Conservation (phyloP, 495 filamentous ascomycete species). For the Tuber melanosporum region DNA sequence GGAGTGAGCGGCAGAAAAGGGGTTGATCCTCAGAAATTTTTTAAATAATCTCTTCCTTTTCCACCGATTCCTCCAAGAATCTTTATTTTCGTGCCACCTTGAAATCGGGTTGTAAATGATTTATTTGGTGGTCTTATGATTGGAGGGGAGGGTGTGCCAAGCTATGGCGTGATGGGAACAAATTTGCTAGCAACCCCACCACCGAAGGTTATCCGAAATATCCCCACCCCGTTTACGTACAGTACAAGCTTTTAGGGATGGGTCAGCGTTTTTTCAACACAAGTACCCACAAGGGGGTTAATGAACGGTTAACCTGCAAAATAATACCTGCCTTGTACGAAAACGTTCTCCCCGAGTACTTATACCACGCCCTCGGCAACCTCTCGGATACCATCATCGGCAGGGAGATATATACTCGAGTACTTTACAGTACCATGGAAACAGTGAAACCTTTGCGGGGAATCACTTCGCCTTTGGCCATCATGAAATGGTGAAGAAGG, state of each 20-base stretch:
- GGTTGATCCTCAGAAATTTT: slow-evolving; percentile 12
- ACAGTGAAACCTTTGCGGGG: no score
- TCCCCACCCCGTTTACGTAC: neutral
- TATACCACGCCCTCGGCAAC: no score
- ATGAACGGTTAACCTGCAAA: no score
- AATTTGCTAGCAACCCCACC: slow-evolving; percentile 19
- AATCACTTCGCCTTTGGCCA: no score
- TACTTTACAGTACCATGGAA: no score
- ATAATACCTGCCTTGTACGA: no score
- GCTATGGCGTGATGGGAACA: slow-evolving; percentile 36
- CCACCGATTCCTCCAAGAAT: neutral
- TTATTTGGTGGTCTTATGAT: slow-evolving; percentile 25
- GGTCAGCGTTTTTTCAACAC: no score
- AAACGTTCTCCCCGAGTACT: no score
- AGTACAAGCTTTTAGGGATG: slow-evolving; percentile 3
- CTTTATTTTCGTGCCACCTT: slow-evolving; percentile 25
- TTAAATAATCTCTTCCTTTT: neutral
- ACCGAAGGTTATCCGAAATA: neutral
- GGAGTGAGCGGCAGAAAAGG: slow-evolving; percentile 18
- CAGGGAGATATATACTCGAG: no score
- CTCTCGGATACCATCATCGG: no score
- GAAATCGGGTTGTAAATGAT: slow-evolving; percentile 19
- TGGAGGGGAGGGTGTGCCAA: slow-evolving; percentile 21
- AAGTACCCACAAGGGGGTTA: no score
- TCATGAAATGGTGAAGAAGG: no score